These are phyloP conservation scores for Lasiodiplodia sp. DNA, from an alignment of 2,329 filamentous ascomycete species.

Conservation along the genomic window DNA sequence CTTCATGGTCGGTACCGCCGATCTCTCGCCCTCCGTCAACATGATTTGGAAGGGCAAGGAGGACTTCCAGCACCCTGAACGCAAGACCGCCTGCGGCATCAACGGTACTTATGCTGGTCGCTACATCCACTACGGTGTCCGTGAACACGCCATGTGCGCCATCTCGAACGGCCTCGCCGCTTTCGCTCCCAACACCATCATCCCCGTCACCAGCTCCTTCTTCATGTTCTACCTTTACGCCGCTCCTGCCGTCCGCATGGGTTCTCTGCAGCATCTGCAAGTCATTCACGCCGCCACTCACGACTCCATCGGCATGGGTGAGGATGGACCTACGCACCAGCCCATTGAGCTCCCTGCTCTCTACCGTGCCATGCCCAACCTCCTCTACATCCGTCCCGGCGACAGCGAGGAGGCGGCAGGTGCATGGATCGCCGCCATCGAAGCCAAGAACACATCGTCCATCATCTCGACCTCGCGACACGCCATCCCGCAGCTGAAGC, in stretches of 20 bases:
- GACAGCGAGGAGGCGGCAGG: constrained; percentile 66
- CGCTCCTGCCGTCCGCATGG: constrained; percentile 67
- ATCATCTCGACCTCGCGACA: constrained; percentile 61
- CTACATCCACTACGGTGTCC: constrained; percentile 54
- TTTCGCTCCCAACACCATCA: constrained; percentile 57
- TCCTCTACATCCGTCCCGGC: constrained; percentile 66
- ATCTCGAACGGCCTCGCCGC: constrained; percentile 65
- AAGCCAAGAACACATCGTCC: constrained; percentile 50
- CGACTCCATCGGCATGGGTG: constrained; percentile 66
- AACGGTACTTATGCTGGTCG: constrained; percentile 63
- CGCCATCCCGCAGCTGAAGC: constrained; percentile 47
- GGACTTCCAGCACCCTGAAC: constrained; percentile 56
- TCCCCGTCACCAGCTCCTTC: constrained; percentile 66
- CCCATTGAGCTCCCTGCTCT: constrained; percentile 64
- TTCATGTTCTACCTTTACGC: constrained; percentile 71
- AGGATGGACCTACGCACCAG: constrained; percentile 70
- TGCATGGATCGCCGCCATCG: constrained; percentile 60
- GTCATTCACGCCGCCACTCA: constrained; percentile 68
- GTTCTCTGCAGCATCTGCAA: constrained; percentile 62
- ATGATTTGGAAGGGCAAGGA: constrained; percentile 63
- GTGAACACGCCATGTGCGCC: constrained; percentile 48
- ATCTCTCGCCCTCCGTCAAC: constrained; percentile 60
- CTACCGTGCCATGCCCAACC: constrained; percentile 69
- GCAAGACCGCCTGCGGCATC: constrained; percentile 53
- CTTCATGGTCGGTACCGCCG: constrained; percentile 79